Evolutionary conservation across 805 yeast genomes (phyloP).

Genomic region (Peterozyma toletana): DNA sequence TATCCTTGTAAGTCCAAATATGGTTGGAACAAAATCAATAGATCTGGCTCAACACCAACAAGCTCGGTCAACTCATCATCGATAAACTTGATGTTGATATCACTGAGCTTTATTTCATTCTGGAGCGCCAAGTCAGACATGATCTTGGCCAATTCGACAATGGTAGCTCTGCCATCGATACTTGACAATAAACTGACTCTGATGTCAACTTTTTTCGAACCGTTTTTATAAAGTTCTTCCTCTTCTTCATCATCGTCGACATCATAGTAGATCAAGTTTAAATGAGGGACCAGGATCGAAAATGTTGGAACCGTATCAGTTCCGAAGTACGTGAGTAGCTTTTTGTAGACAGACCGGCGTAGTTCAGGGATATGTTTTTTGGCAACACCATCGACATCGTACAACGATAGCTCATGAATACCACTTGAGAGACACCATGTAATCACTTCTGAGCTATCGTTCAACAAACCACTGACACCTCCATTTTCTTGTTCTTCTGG

Average conservation of each 20-base stretch:
- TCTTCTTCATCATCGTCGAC: conserved; percentile 24
- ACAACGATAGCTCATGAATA: conserved; percentile 59
- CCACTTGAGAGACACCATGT: conserved; percentile 95
- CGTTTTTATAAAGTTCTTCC: conserved; percentile 16
- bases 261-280: conserved; percentile 42
- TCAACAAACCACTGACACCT: conserved; percentile 75
- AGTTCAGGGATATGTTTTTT: conserved; percentile 48
- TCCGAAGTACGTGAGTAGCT: conserved; percentile 69
- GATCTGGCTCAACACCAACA: conserved; percentile 91
- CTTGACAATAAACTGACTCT: conserved; percentile 61
- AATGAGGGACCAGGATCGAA: conserved; percentile 60
- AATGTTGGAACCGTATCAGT: conserved; percentile 57
- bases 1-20: conserved; percentile 82
- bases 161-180: conserved; percentile 83
- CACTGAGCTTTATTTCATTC: conserved; percentile 53
- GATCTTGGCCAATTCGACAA: conserved; percentile 81
- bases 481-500: conserved; percentile 83
- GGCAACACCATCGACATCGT: conserved; percentile 72
- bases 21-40: conserved; percentile 81
- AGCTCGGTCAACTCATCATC: conserved; percentile 67
- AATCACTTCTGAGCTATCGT: conserved; percentile 66
- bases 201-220: conserved; percentile 36
- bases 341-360: conserved; percentile 46
- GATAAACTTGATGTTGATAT: conserved; percentile 67
- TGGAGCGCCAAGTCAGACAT: conserved; percentile 68